Conservation (phyloP, 2,329 filamentous ascomycete genomes). For the Epichloe coenophiala region DNA sequence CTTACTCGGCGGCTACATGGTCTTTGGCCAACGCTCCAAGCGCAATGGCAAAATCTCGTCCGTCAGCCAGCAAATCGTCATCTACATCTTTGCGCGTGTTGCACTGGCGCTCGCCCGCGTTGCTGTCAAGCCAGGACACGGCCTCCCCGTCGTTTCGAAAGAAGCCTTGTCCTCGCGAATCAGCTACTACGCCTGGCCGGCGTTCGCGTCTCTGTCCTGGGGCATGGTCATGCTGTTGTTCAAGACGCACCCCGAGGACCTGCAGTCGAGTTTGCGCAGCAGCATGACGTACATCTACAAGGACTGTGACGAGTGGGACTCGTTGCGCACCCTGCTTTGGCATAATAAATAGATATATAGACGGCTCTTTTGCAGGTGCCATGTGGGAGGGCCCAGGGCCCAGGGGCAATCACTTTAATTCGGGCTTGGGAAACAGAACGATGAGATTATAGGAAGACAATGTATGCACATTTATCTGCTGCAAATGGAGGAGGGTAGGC, state of each 20-base stretch:
- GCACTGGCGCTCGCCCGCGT: conserved; percentile 73
- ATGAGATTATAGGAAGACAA: not conserved
- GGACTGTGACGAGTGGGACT: conserved; percentile 83
- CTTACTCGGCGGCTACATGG: conserved; percentile 77
- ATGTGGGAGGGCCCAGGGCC: not conserved
- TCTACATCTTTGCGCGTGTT: conserved; percentile 93
- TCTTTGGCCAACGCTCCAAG: conserved; percentile 60
- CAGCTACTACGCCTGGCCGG: conserved; percentile 71
- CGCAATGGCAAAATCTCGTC: conserved; percentile 58
- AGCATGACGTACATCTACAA: conserved; percentile 97
- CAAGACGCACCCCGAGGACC: conserved; percentile 75
- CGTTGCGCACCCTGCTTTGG: conserved; percentile 68
- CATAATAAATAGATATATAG: conserved; percentile 52
- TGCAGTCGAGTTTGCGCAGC: conserved; percentile 81
- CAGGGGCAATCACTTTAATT: not conserved
- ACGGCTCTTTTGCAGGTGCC: not conserved
- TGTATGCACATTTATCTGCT: not conserved
- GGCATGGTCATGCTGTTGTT: conserved; percentile 92
- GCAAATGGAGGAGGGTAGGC: not conserved
- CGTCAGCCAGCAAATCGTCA: conserved; percentile 92
- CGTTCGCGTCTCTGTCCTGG: conserved; percentile 86
- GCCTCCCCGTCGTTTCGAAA: conserved; percentile 35
- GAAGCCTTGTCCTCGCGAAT: conserved; percentile 36
- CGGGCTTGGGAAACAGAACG: not conserved
- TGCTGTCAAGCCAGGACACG: conserved; percentile 51